Evolutionary conservation across 2,329 filamentous ascomycete species (phyloP).

Genomic region (Leptographium radiaticola): DNA sequence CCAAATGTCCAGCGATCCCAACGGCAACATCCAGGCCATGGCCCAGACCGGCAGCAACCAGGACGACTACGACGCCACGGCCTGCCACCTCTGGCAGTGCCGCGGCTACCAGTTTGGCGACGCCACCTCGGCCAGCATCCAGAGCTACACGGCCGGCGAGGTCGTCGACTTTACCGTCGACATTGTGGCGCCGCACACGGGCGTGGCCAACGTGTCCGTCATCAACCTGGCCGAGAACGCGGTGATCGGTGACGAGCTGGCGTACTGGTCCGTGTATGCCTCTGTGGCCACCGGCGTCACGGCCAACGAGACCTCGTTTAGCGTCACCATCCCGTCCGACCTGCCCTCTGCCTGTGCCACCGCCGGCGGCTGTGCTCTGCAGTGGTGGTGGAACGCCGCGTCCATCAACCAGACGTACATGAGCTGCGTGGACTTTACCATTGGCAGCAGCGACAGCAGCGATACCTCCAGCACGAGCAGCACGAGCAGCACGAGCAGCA

Average conservation of each 20-base stretch:
- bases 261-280: constrained; percentile 36
- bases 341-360: constrained; percentile 29
- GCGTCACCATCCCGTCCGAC: constrained; percentile 38
- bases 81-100: constrained; percentile 41
- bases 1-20: constrained; percentile 38
- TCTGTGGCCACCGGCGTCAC: constrained; percentile 27
- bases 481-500: neutral
- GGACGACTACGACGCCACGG: constrained; percentile 29
- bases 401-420: constrained; percentile 36
- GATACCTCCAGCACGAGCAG: neutral
- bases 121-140: constrained; percentile 34
- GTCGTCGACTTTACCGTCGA: constrained; percentile 26
- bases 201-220: constrained; percentile 40
- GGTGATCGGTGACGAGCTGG: constrained; percentile 33
- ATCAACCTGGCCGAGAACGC: constrained; percentile 33
- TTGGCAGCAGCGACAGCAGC: constrained; percentile 1
- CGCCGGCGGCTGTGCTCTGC: constrained; percentile 35
- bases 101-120: constrained; percentile 45
- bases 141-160: constrained; percentile 36
- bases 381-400: constrained; percentile 40
- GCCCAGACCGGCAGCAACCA: constrained; percentile 34
- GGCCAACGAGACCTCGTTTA: constrained; percentile 32
- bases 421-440: constrained; percentile 37
- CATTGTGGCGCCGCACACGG: constrained; percentile 19
- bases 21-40: constrained; percentile 43